Evolutionary conservation across 2,329 filamentous ascomycete species (phyloP).

Genomic region (Colletotrichum cuscutae): DNA sequence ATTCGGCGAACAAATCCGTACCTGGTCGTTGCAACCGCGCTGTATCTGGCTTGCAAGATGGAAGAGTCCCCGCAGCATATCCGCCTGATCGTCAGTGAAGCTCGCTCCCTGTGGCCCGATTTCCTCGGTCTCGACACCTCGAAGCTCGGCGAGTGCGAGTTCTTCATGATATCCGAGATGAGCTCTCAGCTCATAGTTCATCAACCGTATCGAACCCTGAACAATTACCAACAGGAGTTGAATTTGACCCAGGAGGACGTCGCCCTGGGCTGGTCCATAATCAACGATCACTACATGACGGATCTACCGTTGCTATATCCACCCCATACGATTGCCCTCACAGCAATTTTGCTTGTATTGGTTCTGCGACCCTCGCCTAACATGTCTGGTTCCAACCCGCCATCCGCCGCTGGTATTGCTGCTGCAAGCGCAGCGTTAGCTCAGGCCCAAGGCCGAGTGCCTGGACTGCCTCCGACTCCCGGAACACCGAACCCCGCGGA

Average conservation of each 20-base stretch:
- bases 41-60: slow-evolving; percentile 98
- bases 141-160: slow-evolving; percentile 93
- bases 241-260: slow-evolving; percentile 81
- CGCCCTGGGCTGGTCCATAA: slow-evolving; percentile 80
- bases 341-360: slow-evolving; percentile 85
- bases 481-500: slow-evolving; percentile 32
- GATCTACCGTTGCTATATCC: slow-evolving; percentile 87
- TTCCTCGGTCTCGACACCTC: slow-evolving; percentile 80
- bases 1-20: slow-evolving; percentile 94
- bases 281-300: slow-evolving; percentile 94
- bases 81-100: slow-evolving; percentile 86
- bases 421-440: slow-evolving; percentile 60
- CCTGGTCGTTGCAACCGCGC: slow-evolving; percentile 88
- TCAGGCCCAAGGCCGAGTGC: slow-evolving; percentile 47
- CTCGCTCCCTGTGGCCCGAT: slow-evolving; percentile 85
- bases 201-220: slow-evolving; percentile 87
- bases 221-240: slow-evolving; percentile 76
- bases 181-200: slow-evolving; percentile 89
- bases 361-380: slow-evolving; percentile 73
- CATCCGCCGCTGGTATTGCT: slow-evolving; percentile 55
- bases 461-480: slow-evolving; percentile 30
- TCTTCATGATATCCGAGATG: slow-evolving; percentile 91
- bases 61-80: slow-evolving; percentile 98
- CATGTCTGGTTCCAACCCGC: slow-evolving; percentile 42
- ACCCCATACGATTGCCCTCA: slow-evolving; percentile 89